phyloP scores from a whole-genome alignment of 352 stramenopile species.

The Pythium oligandrum region DNA sequence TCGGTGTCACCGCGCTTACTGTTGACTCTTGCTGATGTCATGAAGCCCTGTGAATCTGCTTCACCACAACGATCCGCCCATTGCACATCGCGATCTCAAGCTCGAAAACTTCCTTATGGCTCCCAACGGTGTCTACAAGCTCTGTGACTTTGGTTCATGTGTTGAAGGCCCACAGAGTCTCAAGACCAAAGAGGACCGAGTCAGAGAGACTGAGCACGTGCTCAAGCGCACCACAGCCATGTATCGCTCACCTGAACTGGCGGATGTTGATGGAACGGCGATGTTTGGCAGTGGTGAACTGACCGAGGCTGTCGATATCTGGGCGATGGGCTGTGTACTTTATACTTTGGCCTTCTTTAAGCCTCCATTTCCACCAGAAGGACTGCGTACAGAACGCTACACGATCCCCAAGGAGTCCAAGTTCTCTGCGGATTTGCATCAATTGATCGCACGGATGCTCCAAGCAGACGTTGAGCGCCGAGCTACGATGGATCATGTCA shows the following conservation, averaged over 20 bases:
- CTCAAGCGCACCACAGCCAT: conserved; percentile 96
- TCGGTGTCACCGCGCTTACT: not conserved
- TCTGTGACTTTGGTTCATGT: conserved; percentile 95
- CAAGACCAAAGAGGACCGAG: conserved; percentile 79
- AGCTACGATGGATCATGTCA: conserved; percentile 90
- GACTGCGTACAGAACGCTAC: conserved; percentile 93
- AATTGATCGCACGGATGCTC: conserved; percentile 91
- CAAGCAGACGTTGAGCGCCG: conserved; percentile 86
- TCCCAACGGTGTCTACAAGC: conserved; percentile 88
- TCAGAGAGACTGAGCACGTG: conserved; percentile 91
- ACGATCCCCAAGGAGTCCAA: conserved; percentile 88
- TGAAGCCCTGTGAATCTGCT: conserved; percentile 53
- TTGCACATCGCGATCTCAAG: conserved; percentile 97
- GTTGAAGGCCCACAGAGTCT: conserved; percentile 74
- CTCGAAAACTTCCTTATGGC: conserved; percentile 95
- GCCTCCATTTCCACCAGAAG: conserved; percentile 94
- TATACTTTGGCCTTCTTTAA: conserved; percentile 95
- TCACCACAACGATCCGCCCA: conserved; percentile 78
- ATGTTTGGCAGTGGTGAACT: conserved; percentile 92
- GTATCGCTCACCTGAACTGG: conserved; percentile 97
- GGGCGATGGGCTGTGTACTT: conserved; percentile 93
- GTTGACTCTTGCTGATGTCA: no score
- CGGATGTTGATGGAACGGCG: conserved; percentile 89
- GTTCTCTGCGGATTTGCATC: conserved; percentile 85
- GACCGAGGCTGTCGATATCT: conserved; percentile 91